Conservation (phyloP, 768 basidiomycete species). For the Psilocybe tampanensis region DNA sequence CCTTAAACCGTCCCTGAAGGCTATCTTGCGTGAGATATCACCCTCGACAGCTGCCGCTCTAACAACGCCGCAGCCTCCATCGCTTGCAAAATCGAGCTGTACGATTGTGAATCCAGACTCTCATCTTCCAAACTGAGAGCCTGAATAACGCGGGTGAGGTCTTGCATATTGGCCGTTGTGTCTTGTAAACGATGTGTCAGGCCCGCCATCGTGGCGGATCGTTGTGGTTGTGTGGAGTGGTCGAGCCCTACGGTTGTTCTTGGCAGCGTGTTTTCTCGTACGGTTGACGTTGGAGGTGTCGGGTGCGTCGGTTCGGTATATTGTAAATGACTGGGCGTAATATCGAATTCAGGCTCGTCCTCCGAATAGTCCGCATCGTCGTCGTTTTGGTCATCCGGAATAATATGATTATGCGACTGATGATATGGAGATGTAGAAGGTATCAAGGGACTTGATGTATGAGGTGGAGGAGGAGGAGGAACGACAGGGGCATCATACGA, state of each 20-base stretch:
- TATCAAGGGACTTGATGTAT: background rate
- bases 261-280: background rate
- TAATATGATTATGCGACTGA: background rate
- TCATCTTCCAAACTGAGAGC: background rate
- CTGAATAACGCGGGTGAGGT: constrained; percentile 5
- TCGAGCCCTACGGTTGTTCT: background rate
- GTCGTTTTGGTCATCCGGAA: background rate
- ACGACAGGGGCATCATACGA: too few species aligned
- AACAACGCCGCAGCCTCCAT: constrained; percentile 11
- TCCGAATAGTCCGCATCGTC: background rate
- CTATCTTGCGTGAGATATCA: background rate
- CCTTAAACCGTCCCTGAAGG: background rate
- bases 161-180: constrained; percentile 9
- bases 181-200: constrained; percentile 3
- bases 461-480: background rate
- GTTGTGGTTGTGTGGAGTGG: background rate
- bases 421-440: background rate
- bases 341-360: background rate
- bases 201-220: background rate
- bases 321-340: background rate
- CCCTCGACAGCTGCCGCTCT: constrained; percentile 14
- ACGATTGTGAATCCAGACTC: constrained; percentile 2
- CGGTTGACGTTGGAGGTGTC: background rate
- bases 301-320: background rate
- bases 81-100: background rate